These are phyloP conservation scores for Paecilomyces variotii DNA, from an alignment of 2,329 filamentous ascomycete genomes.

Conservation along the genomic window DNA sequence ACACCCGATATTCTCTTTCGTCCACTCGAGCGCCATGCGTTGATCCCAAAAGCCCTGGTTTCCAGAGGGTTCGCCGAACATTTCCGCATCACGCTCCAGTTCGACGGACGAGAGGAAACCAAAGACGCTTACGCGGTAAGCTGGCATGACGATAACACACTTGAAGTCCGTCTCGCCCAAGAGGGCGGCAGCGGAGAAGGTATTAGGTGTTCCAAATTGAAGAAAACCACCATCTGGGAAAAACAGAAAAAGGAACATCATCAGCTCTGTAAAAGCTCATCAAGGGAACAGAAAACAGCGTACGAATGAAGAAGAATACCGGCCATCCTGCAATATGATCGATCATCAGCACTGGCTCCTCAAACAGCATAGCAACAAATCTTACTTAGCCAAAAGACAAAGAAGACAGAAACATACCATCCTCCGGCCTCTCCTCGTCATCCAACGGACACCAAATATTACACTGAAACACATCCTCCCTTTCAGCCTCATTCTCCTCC, in stretches of 20 bases:
- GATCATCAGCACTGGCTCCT: not conserved
- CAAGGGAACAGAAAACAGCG: conserved; percentile 10
- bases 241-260: not conserved
- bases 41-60: conserved; percentile 54
- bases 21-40: conserved; percentile 49
- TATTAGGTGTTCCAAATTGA: conserved; percentile 48
- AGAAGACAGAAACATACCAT: conserved; percentile 12
- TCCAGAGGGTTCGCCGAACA: conserved; percentile 26
- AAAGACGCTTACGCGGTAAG: conserved; percentile 49
- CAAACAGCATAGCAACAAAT: not conserved
- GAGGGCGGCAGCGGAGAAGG: conserved; percentile 37
- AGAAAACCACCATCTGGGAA: conserved; percentile 47
- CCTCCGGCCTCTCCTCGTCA: conserved; percentile 26
- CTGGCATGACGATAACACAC: conserved; percentile 47
- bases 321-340: conserved; percentile 41
- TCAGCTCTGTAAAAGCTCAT: not conserved
- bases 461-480: conserved; percentile 49
- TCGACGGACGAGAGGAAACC: conserved; percentile 48
- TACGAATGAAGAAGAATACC: conserved; percentile 51
- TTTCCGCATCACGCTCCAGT: conserved; percentile 35
- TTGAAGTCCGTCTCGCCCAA: conserved; percentile 43
- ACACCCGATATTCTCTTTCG: conserved; percentile 41
- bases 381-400: conserved; percentile 12
- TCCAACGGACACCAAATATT: conserved; percentile 48
- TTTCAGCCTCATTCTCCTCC: conserved; percentile 18